Evolutionary conservation across 192 early-diverging fungal genomes (phyloP).

Genomic region (Backusella circina): DNA sequence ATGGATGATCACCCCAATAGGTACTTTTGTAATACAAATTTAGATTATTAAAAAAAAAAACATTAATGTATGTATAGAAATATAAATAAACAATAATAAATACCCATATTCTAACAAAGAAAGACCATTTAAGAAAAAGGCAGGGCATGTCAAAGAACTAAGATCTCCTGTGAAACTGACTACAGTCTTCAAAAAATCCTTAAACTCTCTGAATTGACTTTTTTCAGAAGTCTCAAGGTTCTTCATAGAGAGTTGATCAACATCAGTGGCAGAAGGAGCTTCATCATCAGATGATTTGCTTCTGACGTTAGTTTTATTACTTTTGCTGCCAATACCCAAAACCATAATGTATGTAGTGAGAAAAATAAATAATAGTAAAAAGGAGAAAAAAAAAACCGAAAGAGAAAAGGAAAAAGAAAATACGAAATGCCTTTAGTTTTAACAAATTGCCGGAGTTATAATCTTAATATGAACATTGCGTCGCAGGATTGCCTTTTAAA

Average conservation of each 20-base stretch:
- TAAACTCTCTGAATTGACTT: constrained; percentile 45
- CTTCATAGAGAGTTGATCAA: constrained; percentile 29
- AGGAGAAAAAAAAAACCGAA: neutral
- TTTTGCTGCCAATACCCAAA: neutral
- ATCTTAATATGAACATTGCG: constrained; percentile 3
- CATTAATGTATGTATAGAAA: neutral
- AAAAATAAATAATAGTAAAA: neutral
- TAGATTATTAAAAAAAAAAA: neutral
- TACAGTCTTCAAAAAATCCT: constrained; percentile 60
- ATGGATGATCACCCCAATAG: constrained; percentile 42
- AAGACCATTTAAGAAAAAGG: constrained; percentile 73
- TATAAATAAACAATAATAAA: neutral
- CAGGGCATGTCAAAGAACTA: constrained; percentile 74
- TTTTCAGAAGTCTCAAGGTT: constrained; percentile 23
- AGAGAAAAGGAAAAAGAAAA: neutral
- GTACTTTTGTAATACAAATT: constrained; percentile 11
- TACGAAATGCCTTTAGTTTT: neutral
- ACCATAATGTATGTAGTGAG: neutral
- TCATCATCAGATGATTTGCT: constrained; percentile 13
- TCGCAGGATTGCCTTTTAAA: neutral
- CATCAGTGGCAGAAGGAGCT: constrained; percentile 17
- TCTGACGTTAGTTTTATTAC: neutral
- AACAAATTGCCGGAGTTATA: neutral
- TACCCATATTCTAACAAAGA: constrained; percentile 79
- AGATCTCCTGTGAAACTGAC: constrained; percentile 79